A percentile compares a stretch with the other conserved stretches of the same genome.
Evolutionary conservation across 768 basidiomycete genomes (phyloP).

Genomic region (Collybiopsis confluens): DNA sequence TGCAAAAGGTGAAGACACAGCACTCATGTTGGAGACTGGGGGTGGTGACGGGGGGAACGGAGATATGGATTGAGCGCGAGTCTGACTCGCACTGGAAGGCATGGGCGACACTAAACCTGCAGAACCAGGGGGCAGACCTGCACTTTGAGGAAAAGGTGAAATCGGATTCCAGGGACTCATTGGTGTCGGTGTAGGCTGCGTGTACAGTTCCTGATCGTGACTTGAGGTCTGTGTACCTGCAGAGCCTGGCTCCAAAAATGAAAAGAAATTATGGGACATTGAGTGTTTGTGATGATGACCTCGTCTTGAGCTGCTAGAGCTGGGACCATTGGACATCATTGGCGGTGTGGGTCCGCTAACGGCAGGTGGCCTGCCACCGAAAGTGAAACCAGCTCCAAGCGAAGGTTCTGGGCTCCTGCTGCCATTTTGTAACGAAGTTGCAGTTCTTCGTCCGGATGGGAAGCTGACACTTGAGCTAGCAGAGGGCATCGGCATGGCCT

Average conservation of each 20-base stretch:
- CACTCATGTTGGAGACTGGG: not conserved
- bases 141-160: constrained; percentile 24
- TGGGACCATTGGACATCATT: constrained; percentile 17
- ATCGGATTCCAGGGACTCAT: constrained; percentile 67
- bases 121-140: constrained; percentile 6
- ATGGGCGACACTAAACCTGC: not conserved
- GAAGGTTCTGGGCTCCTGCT: constrained; percentile 25
- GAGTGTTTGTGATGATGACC: constrained; percentile 95
- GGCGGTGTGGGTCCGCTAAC: constrained; percentile 24
- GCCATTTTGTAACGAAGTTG: not conserved
- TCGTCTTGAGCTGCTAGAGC: constrained; percentile 34
- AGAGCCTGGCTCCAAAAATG: constrained; percentile 80
- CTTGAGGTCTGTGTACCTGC: not conserved
- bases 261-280: constrained; percentile 91
- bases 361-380: constrained; percentile 51
- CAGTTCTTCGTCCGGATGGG: constrained; percentile 20
- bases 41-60: constrained; percentile 1
- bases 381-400: constrained; percentile 57
- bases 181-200: constrained; percentile 56
- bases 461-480: constrained; percentile 35
- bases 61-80: not conserved
- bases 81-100: not conserved
- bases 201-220: constrained; percentile 39
- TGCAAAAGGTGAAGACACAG: not conserved
- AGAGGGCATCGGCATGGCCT: constrained; percentile 42